These are phyloP conservation scores for Suillus fuscotomentosus DNA, from an alignment of 768 basidiomycete genomes.

Conservation along the genomic window DNA sequence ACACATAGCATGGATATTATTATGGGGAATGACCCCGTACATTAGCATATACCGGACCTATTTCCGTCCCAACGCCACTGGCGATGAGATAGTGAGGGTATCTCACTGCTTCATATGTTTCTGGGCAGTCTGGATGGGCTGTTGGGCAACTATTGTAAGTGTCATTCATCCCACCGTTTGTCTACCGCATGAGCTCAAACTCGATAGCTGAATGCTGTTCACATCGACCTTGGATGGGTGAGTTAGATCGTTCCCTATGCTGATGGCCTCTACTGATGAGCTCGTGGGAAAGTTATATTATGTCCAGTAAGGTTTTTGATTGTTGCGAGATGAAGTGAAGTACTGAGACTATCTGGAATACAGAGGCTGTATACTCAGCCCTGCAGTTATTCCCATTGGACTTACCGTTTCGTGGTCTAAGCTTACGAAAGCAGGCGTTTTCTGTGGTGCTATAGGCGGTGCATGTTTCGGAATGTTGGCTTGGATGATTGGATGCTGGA, in stretches of 20 bases:
- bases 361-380: slow-evolving; percentile 49
- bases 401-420: slow-evolving; percentile 48
- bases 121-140: slow-evolving; percentile 45
- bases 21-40: neutral
- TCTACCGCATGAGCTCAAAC: neutral
- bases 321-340: neutral
- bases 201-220: slow-evolving; percentile 40
- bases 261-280: slow-evolving; percentile 6
- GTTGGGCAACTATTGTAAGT: slow-evolving; percentile 38
- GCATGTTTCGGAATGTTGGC: slow-evolving; percentile 43
- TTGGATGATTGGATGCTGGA: slow-evolving; percentile 53
- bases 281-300: slow-evolving; percentile 35
- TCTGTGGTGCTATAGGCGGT: slow-evolving; percentile 41
- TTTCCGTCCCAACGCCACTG: slow-evolving; percentile 35
- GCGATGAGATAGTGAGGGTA: slow-evolving; percentile 38
- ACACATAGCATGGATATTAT: neutral
- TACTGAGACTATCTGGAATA: neutral
- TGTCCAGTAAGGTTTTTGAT: slow-evolving; percentile 36
- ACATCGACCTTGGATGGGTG: slow-evolving; percentile 49
- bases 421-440: slow-evolving; percentile 38
- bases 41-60: slow-evolving; percentile 40
- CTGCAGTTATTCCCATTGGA: slow-evolving; percentile 49
- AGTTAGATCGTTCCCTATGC: slow-evolving; percentile 6
- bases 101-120: slow-evolving; percentile 41
- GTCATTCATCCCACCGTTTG: neutral